Base-by-base conservation (phyloP, 345 rosid species). In the Crucihimalaya himalaica region DNA sequence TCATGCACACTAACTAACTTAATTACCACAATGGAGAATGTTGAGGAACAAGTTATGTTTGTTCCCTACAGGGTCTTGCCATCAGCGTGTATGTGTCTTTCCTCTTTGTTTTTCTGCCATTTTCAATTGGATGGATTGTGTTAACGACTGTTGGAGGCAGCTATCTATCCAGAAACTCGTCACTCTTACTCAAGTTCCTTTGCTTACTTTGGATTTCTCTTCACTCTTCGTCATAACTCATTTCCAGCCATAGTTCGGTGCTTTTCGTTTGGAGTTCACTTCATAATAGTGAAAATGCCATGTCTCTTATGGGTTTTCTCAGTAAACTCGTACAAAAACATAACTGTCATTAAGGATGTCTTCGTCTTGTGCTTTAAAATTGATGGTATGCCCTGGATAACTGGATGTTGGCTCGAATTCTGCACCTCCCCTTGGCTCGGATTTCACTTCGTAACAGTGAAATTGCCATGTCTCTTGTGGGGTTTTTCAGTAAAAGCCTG, bases 301-400 rank as follows among this genome's bases (percentile, higher is more conserved):
- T 13, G 35, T 46, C 23, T 45, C 66, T 32, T 58, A 57, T 32
- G 57, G 47, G 25, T 0, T 46, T 45, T 46, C 25, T 58, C 48
- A 70, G 57, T 46, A n/a, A 6, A 21, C 32, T 43, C 27, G 18
- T 58, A 35, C 66, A 70, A 46, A 64, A 64, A 31, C 21, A 32
- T 48, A 5, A 20, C 0, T 28, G 1, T 62, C 53, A 11, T 72
- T 2, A 62, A 48, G 63, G 40, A 47, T 50, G 62, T 37, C 40
- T 58, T 19, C 1, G 32, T 75, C 32, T 27, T 68, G 42, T 46
- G 23, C 3, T 18, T 75, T 0, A 67, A 75, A 68, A 9, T 75
- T 40, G 54, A 69, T 66, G 35, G 51, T 4, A 7, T 75, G 58
- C 79, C 79, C 51, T 72, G 66, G 69, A 13, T 71, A 1, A 59